A percentile compares a stretch with the other conserved stretches of the same genome.
phyloP scores from a whole-genome alignment of 345 rosid genomes.

The Linum trigynum region DNA sequence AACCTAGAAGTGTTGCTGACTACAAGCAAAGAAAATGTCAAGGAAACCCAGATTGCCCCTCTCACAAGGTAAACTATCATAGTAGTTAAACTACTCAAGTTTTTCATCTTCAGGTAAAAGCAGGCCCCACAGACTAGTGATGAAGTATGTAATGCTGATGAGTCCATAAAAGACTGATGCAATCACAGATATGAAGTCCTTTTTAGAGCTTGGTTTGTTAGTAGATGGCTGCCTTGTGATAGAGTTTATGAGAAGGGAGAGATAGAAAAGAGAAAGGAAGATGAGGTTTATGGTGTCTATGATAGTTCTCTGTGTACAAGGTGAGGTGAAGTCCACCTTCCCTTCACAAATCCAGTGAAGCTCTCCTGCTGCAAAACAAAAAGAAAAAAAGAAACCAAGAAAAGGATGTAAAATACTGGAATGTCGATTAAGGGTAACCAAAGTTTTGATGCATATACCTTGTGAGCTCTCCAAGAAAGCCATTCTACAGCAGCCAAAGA shows the following conservation, averaged over 20 bases:
- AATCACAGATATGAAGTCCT: slow-evolving; percentile 31
- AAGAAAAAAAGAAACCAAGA: neutral
- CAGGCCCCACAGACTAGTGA: slow-evolving; percentile 34
- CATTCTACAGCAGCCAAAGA: slow-evolving; percentile 9
- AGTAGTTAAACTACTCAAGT: slow-evolving; percentile 7
- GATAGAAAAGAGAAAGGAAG: slow-evolving; percentile 50
- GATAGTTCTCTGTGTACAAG: slow-evolving; percentile 45
- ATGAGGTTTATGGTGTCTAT: slow-evolving; percentile 45
- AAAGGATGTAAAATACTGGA: neutral
- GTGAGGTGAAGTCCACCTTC: slow-evolving; percentile 32
- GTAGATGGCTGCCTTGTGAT: slow-evolving; percentile 16
- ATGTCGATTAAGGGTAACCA: neutral
- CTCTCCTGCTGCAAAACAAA: slow-evolving; percentile 30
- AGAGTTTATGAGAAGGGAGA: slow-evolving; percentile 28
- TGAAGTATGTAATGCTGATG: slow-evolving; percentile 29
- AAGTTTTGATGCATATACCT: slow-evolving; percentile 1
- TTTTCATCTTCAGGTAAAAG: slow-evolving; percentile 9
- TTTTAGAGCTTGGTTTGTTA: slow-evolving; percentile 12
- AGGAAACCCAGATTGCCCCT: slow-evolving; percentile 52
- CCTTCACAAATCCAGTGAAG: slow-evolving; percentile 46
- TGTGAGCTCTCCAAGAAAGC: slow-evolving; percentile 18
- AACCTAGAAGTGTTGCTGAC: slow-evolving; percentile 26
- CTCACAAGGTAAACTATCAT: slow-evolving; percentile 33
- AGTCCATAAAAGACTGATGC: slow-evolving; percentile 37
- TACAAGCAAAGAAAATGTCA: slow-evolving; percentile 52